A percentile compares a stretch with the other conserved stretches of the same genome.
Conservation (phyloP, 345 rosid genomes). For the Sonneratia alba region DNA sequence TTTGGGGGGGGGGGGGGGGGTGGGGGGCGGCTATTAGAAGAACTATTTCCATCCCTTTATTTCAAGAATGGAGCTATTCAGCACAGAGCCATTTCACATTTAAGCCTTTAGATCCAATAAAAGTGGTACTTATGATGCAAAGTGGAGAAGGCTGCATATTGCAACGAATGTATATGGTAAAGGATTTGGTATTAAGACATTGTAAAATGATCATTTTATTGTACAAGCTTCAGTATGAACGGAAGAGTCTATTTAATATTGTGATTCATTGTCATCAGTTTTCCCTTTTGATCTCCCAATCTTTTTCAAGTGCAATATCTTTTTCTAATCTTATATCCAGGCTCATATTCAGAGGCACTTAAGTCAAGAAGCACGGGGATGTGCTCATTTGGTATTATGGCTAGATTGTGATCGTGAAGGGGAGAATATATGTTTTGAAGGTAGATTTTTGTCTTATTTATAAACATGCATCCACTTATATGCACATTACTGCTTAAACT, state of each 20-base stretch:
- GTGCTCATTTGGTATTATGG: constrained; percentile 80
- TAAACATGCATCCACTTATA: not conserved
- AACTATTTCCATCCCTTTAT: not conserved
- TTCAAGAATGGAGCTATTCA: no score
- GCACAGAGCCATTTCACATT: no score
- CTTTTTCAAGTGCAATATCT: not conserved
- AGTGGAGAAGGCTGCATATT: no score
- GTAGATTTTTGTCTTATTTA: constrained; percentile 18
- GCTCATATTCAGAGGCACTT: constrained; percentile 75
- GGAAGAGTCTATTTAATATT: not conserved
- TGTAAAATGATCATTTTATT: not conserved
- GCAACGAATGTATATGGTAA: not conserved
- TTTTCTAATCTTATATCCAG: constrained; percentile 27
- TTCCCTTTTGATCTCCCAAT: not conserved
- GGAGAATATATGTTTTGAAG: constrained; percentile 97
- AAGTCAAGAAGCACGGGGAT: constrained; percentile 85
- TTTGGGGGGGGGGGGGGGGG: no score
- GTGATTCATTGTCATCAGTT: not conserved
- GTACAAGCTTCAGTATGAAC: not conserved
- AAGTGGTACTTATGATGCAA: no score
- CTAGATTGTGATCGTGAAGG: constrained; percentile 98
- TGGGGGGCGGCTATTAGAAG: not conserved
- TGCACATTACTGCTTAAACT: not conserved
- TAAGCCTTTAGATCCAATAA: no score
- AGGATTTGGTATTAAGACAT: not conserved